Conservation (phyloP, 2,329 filamentous ascomycete species). For the Diaporthe destruens region DNA sequence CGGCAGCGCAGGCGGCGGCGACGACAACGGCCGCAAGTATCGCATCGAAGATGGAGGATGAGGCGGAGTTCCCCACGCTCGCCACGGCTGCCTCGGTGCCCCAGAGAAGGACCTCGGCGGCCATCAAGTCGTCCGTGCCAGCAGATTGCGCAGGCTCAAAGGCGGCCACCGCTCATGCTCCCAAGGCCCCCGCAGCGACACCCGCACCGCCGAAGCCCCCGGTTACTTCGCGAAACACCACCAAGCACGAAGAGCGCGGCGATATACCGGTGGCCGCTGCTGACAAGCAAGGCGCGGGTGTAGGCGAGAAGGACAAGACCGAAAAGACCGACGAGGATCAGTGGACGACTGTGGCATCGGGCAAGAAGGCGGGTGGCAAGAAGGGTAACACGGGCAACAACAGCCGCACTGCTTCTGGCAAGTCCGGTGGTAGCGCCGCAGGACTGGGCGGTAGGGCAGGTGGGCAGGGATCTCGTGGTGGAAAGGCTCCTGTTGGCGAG, state of each 20-base stretch:
- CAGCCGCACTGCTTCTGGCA: slow-evolving; percentile 7
- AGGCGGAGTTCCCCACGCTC: slow-evolving; percentile 32
- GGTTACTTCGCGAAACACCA: slow-evolving; percentile 4
- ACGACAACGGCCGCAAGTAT: background rate
- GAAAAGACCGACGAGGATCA: background rate
- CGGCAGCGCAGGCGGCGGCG: slow-evolving; percentile 5
- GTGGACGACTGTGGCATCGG: slow-evolving; percentile 35
- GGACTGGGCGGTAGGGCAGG: background rate
- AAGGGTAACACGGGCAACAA: background rate
- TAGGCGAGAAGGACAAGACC: background rate
- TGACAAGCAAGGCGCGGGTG: background rate
- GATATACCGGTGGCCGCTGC: background rate
- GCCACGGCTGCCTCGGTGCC: slow-evolving; percentile 20
- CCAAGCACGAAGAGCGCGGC: background rate
- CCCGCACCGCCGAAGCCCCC: background rate
- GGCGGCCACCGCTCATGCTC: background rate
- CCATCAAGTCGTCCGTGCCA: slow-evolving; percentile 19
- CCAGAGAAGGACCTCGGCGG: slow-evolving; percentile 29
- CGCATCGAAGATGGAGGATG: background rate
- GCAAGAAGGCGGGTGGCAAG: slow-evolving; percentile 35
- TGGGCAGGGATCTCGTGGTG: background rate
- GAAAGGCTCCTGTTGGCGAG: slow-evolving; percentile 22
- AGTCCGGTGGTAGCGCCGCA: background rate
- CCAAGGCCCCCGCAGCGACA: background rate
- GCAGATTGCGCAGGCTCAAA: background rate